These are phyloP conservation scores for Globisporangium parvum DNA, from an alignment of 352 stramenopile genomes.

Conservation along the genomic window DNA sequence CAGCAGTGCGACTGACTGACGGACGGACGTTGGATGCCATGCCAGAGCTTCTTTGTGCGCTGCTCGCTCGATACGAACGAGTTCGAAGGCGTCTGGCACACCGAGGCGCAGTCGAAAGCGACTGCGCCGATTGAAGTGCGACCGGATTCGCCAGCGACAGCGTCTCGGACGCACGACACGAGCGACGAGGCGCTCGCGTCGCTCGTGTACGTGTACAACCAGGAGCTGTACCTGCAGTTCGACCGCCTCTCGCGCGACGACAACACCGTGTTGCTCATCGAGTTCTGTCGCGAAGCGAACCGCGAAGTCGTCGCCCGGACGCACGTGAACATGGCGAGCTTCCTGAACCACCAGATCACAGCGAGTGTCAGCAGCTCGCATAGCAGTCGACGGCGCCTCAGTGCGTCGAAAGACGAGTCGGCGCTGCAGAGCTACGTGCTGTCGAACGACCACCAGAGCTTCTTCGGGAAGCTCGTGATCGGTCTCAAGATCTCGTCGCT, in stretches of 20 bases:
- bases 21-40: not conserved
- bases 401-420: slow-evolving; percentile 16
- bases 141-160: not conserved
- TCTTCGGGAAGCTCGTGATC: slow-evolving; percentile 76
- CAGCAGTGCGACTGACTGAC: not conserved
- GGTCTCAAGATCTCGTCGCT: slow-evolving; percentile 60
- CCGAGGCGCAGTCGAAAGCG: slow-evolving; percentile 63
- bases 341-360: slow-evolving; percentile 45
- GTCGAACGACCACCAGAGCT: slow-evolving; percentile 78
- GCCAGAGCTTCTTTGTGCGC: slow-evolving; percentile 79
- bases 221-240: slow-evolving; percentile 80
- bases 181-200: slow-evolving; percentile 10
- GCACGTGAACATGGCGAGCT: slow-evolving; percentile 77
- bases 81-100: slow-evolving; percentile 81
- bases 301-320: slow-evolving; percentile 77
- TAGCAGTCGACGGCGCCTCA: slow-evolving; percentile 10
- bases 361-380: slow-evolving; percentile 5
- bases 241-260: slow-evolving; percentile 78
- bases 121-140: slow-evolving; percentile 31
- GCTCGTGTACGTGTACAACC: slow-evolving; percentile 69
- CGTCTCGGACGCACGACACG: slow-evolving; percentile 1
- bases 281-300: slow-evolving; percentile 70
- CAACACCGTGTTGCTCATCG: slow-evolving; percentile 77
- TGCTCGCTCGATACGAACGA: slow-evolving; percentile 83
- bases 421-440: slow-evolving; percentile 64